Conservation (phyloP, 495 filamentous ascomycete genomes). For the Delitschia confertaspora region DNA sequence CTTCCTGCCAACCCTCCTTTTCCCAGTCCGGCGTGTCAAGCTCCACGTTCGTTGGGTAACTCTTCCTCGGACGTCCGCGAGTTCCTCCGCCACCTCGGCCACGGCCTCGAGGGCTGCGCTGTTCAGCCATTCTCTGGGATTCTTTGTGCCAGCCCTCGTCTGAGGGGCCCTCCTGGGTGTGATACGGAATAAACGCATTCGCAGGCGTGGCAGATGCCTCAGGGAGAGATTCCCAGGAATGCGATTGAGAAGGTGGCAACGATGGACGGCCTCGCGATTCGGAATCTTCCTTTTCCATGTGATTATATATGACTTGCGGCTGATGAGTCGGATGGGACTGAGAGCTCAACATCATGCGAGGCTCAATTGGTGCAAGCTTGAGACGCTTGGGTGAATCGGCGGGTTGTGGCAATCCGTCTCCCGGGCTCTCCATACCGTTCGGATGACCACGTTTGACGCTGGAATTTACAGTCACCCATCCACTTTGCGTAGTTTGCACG, state of each 20-base stretch:
- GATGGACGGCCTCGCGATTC: conserved; percentile 20
- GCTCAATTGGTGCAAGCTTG: conserved; percentile 32
- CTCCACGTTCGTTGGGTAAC: conserved; percentile 14
- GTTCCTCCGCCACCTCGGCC: conserved; percentile 25
- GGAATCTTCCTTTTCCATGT: conserved; percentile 27
- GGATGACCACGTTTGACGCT: conserved; percentile 23
- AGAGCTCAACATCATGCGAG: conserved; percentile 16
- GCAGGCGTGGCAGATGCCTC: conserved; percentile 6
- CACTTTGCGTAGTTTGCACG: conserved; percentile 4
- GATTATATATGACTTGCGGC: conserved; percentile 15
- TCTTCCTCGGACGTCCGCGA: conserved; percentile 30
- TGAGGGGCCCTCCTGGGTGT: conserved; percentile 25
- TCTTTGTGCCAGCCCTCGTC: conserved; percentile 34
- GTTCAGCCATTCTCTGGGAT: conserved; percentile 26
- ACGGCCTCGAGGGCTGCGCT: conserved; percentile 15
- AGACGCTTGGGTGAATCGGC: conserved; percentile 34
- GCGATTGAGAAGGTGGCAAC: conserved; percentile 18
- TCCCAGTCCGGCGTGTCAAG: conserved; percentile 33
- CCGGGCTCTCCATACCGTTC: conserved; percentile 14
- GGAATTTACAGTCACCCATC: conserved; percentile 30
- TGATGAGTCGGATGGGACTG: conserved; percentile 8
- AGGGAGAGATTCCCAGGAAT: conserved; percentile 10
- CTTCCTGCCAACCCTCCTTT: conserved; percentile 27
- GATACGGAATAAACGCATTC: conserved; percentile 24
- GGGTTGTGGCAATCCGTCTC: conserved; percentile 8